phyloP scores from a whole-genome alignment of 768 basidiomycete species.

The Pleurotus giganteus region DNA sequence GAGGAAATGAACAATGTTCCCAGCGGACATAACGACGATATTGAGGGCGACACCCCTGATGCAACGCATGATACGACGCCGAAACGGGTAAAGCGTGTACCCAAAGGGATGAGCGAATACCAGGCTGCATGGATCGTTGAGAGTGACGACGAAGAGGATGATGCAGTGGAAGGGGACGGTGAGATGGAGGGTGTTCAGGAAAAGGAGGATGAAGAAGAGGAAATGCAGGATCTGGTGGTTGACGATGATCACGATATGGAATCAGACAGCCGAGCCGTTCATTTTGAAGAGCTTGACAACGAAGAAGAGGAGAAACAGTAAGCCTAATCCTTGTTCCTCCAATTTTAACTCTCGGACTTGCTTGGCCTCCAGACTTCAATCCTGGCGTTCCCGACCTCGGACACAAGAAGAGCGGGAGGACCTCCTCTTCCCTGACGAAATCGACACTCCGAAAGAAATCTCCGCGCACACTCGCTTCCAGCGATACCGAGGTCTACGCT shows the following conservation, averaged over 20 bases:
- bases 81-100: constrained; percentile 75
- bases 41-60: constrained; percentile 49
- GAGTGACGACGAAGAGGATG: constrained; percentile 65
- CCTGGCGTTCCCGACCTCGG: constrained; percentile 56
- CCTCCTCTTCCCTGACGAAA: constrained; percentile 90
- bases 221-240: constrained; percentile 52
- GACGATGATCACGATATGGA: constrained; percentile 60
- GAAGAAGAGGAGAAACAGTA: constrained; percentile 90
- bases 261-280: constrained; percentile 47
- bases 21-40: constrained; percentile 23
- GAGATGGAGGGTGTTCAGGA: constrained; percentile 35
- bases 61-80: constrained; percentile 75
- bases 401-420: constrained; percentile 80
- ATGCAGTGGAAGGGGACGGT: constrained; percentile 36
- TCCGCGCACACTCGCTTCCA: constrained; percentile 84
- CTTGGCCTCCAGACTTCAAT: constrained; percentile 49
- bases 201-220: constrained; percentile 57
- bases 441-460: constrained; percentile 88
- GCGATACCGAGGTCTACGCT: constrained; percentile 86
- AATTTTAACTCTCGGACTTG: constrained; percentile 8
- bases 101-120: constrained; percentile 95
- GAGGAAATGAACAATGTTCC: constrained; percentile 70
- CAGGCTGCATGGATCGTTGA: constrained; percentile 97
- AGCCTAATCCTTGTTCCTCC: constrained; percentile 24
- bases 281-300: constrained; percentile 74